Evolutionary conservation across 1,139 yeast species (phyloP).

Genomic region (Geotrichum aggregatum): DNA sequence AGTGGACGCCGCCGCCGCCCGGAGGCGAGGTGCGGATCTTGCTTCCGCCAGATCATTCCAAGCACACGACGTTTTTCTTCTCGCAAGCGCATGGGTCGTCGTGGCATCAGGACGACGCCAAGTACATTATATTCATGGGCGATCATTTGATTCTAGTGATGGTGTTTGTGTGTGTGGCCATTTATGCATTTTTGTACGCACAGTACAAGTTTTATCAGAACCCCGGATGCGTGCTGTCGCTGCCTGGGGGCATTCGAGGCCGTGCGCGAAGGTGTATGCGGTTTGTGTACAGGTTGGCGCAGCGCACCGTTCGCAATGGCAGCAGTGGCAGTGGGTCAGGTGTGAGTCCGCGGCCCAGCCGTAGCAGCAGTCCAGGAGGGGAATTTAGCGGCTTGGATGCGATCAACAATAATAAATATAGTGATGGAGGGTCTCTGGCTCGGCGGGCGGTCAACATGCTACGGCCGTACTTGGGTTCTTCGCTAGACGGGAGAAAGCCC

Average conservation of each 20-base stretch:
- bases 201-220: conserved; percentile 56
- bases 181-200: conserved; percentile 50
- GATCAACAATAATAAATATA: too few species aligned
- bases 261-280: neutral
- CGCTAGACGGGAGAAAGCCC: too few species aligned
- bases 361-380: neutral
- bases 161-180: conserved; percentile 60
- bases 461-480: too few species aligned
- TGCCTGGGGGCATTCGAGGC: neutral
- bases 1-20: conserved; percentile 14
- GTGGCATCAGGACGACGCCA: conserved; percentile 85
- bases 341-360: neutral
- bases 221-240: neutral
- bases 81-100: conserved; percentile 73
- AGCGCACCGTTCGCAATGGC: neutral
- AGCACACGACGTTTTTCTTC: conserved; percentile 46
- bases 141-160: conserved; percentile 68
- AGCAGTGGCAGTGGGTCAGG: neutral
- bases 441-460: too few species aligned
- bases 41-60: conserved; percentile 57
- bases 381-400: neutral
- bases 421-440: too few species aligned
- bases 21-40: conserved; percentile 48
- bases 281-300: conserved; percentile 1
- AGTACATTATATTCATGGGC: conserved; percentile 63